Percentiles rank a stretch among this genome's conserved stretches.
These are phyloP conservation scores for Candida schatavii DNA, from an alignment of 805 yeast species.

Conservation along the genomic window DNA sequence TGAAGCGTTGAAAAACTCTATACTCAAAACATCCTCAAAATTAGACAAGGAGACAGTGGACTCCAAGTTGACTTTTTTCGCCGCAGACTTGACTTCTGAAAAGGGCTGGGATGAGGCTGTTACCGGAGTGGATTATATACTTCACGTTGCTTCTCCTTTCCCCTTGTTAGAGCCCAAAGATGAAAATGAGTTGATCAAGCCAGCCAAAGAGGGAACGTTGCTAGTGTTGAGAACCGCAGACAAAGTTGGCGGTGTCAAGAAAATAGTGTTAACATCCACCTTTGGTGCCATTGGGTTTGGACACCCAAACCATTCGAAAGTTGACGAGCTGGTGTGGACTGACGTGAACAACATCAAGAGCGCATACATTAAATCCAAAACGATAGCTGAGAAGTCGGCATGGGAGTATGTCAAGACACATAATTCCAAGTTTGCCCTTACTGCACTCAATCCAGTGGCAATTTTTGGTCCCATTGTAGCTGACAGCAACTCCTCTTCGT, in stretches of 20 bases:
- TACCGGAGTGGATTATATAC: conserved; percentile 6
- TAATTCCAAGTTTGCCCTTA: background rate
- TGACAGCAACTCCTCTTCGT: background rate
- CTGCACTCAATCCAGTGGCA: conserved; percentile 16
- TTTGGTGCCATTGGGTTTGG: conserved; percentile 1
- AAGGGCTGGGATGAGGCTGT: conserved; percentile 10
- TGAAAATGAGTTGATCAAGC: conserved; percentile 6
- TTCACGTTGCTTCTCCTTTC: conserved; percentile 10
- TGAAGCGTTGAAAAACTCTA: background rate
- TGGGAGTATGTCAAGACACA: conserved; percentile 9
- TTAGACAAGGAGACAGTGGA: background rate
- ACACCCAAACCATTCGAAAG: background rate
- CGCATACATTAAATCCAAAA: conserved; percentile 16
- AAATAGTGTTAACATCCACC: conserved; percentile 1
- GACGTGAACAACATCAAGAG: background rate
- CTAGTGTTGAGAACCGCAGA: conserved; percentile 1
- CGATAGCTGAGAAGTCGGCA: conserved; percentile 16
- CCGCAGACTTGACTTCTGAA: conserved; percentile 5
- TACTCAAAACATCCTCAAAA: background rate
- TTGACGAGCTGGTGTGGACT: conserved; percentile 5
- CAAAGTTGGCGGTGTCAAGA: background rate
- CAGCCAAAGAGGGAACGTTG: conserved; percentile 8
- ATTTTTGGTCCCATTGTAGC: conserved; percentile 22
- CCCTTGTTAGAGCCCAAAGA: conserved; percentile 1
- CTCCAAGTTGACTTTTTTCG: conserved; percentile 1